These are phyloP conservation scores for Malus hybrid DNA, from an alignment of 331 rosid genomes.

Conservation along the genomic window DNA sequence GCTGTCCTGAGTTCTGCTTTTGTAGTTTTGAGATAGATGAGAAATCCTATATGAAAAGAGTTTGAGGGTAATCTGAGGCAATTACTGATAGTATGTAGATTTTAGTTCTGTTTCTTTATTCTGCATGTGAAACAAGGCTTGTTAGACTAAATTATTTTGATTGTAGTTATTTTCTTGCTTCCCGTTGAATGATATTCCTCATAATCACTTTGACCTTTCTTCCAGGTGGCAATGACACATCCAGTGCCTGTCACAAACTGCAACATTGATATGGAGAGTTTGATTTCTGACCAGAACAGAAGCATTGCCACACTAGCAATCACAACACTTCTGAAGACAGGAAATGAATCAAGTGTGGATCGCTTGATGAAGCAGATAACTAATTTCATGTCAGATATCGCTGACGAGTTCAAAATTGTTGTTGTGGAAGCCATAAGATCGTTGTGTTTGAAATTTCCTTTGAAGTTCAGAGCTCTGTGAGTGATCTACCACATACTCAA, in stretches of 20 bases:
- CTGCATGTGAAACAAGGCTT: not conserved
- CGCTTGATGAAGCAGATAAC: constrained; percentile 98
- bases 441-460: constrained; percentile 87
- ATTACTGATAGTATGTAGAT: not conserved
- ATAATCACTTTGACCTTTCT: constrained; percentile 16
- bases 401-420: constrained; percentile 97
- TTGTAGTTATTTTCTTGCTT: not conserved
- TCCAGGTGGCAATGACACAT: constrained; percentile 99
- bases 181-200: not conserved
- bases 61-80: not conserved
- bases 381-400: constrained; percentile 97
- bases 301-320: constrained; percentile 99
- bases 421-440: constrained; percentile 99
- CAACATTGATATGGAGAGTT: constrained; percentile 98
- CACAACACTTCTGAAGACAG: constrained; percentile 97
- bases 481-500: constrained; percentile 27
- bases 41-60: not conserved
- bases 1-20: not conserved
- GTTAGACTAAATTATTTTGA: not conserved
- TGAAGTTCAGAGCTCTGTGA: constrained; percentile 93
- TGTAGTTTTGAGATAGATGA: not conserved
- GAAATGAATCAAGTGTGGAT: constrained; percentile 97
- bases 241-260: constrained; percentile 99
- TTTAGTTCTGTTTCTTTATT: not conserved
- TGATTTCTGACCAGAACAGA: constrained; percentile 93